Evolutionary conservation across 202 grass and related monocot species (phyloP).

Genomic region (Eragrostis tef): DNA sequence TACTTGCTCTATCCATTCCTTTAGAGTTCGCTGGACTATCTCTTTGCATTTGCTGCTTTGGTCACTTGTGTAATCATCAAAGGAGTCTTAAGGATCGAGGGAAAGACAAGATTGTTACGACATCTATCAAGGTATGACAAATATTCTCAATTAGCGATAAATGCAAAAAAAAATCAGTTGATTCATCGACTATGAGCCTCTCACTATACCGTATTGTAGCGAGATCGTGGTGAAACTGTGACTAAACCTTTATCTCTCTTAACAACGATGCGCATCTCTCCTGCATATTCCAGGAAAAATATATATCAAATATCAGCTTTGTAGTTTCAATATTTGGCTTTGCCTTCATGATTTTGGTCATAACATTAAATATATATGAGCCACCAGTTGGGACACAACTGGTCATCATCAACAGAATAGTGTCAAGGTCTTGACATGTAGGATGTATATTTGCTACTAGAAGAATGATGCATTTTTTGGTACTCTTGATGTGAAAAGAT

Average conservation of each 20-base stretch:
- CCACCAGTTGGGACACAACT: not conserved
- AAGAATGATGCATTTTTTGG: not conserved
- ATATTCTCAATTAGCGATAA: constrained; percentile 25
- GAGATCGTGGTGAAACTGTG: too few relatives aligned
- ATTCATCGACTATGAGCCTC: not conserved
- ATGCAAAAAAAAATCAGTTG: not conserved
- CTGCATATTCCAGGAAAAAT: too few relatives aligned
- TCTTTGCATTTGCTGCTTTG: constrained; percentile 67
- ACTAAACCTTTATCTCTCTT: too few relatives aligned
- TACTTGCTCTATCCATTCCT: constrained; percentile 32
- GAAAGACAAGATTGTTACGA: constrained; percentile 49
- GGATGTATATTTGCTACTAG: not conserved
- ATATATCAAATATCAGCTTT: not conserved
- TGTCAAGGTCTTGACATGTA: not conserved
- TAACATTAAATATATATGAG: not conserved
- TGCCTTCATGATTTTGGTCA: not conserved
- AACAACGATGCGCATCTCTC: too few relatives aligned
- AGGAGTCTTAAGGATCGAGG: constrained; percentile 57
- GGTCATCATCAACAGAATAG: not conserved
- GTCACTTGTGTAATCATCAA: constrained; percentile 52
- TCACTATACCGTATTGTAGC: too few relatives aligned
- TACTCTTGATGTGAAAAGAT: not conserved
- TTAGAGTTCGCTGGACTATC: constrained; percentile 83
- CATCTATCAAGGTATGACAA: constrained; percentile 57
- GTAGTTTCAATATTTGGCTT: not conserved